Evolutionary conservation across 768 basidiomycete genomes (phyloP), one percentile per base, ranked within the genome.

Genomic region (Mycena rosella): DNA sequence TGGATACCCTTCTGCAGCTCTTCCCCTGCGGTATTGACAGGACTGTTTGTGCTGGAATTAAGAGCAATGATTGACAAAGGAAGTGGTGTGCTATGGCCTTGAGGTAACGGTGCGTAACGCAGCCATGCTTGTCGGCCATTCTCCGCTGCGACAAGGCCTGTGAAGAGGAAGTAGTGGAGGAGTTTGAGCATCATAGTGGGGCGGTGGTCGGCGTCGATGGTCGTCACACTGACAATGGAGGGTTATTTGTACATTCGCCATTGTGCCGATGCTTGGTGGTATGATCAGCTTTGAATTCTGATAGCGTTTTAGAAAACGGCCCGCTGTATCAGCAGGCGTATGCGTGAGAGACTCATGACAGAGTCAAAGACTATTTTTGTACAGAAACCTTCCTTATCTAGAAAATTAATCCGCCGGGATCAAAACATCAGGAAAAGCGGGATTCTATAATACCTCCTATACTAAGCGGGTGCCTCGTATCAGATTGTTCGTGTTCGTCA

Each of bases 1-100:
- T 55, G 64, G 45, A 69, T 65, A 26, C 68, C 68, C 59, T 69
- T 65, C 54, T 69, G 63, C 53, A 69, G 63, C 64, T 69, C 68
- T 44, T 69, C 52, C 63, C 68, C 68, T 15, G 68, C 68, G 51
- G 63, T 69, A 66, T 69, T 47, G 30, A 69, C 68, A 34, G 68
- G 68, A 52, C 68, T 69, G 59, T 29, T 62, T 38, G 68, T 27
- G 63, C 63, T 69, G 53, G 63, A 65, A 57, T 66, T 69, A 52
- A 69, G 68, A 30, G 68, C 68, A 27, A 69, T 56, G 47, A 69
- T 66, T 38, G 68, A 60, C 17, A 38, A 66, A 44, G 68, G 68
- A 57, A 69, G 68, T 24, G 48, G 24, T 27, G 68, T 15, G 54
- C 38, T 57, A 45, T 65, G 58, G 30, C 58, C 59, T 40, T 27